Percentiles rank a stretch among this genome's conserved stretches.
phyloP scores from a whole-genome alignment of 805 yeast genomes.

The Naumovozyma baii region DNA sequence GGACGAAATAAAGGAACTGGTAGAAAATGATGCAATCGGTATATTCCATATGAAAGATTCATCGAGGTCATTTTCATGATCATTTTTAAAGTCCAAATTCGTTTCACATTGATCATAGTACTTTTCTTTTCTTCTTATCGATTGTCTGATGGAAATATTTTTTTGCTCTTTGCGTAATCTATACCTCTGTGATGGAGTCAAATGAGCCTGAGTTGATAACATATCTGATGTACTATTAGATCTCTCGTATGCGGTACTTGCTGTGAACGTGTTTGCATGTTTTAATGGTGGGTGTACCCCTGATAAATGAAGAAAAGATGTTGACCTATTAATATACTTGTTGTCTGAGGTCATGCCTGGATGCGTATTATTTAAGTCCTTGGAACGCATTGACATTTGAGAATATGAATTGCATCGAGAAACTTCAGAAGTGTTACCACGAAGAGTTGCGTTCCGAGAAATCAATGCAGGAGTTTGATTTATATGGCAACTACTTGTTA shows the following conservation, averaged over 20 bases:
- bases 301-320: neutral
- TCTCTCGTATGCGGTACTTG: neutral
- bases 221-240: constrained; percentile 12
- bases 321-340: neutral
- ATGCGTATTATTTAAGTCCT: neutral
- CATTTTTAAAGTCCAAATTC: constrained; percentile 1
- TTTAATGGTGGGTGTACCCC: neutral
- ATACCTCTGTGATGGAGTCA: constrained; percentile 35
- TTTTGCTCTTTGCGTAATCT: constrained; percentile 31
- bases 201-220: neutral
- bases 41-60: constrained; percentile 40
- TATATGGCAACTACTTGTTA: neutral
- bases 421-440: neutral
- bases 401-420: neutral
- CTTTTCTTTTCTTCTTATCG: constrained; percentile 27
- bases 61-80: constrained; percentile 6
- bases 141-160: constrained; percentile 22
- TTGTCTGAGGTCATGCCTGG: neutral
- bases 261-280: neutral
- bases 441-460: neutral
- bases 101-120: constrained; percentile 29
- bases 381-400: neutral
- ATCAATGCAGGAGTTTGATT: neutral
- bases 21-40: constrained; percentile 35
- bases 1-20: constrained; percentile 15